These are phyloP conservation scores for Punica granatum DNA, from an alignment of 345 rosid species.

Conservation along the genomic window DNA sequence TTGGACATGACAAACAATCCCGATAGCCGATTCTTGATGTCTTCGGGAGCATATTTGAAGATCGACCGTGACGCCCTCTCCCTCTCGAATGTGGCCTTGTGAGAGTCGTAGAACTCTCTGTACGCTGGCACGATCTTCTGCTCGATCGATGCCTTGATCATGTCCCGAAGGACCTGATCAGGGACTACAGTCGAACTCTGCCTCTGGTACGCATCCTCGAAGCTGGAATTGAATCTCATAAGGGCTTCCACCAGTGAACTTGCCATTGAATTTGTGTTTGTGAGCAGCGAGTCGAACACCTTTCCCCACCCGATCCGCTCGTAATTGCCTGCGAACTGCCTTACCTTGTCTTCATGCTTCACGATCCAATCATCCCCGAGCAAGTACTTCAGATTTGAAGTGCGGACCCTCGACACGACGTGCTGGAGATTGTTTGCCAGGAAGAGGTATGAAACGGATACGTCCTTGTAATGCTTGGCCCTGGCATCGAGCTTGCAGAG, in stretches of 20 bases:
- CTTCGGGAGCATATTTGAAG: slow-evolving; percentile 11
- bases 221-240: slow-evolving; percentile 7
- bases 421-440: slow-evolving; percentile 20
- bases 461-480: slow-evolving; percentile 15
- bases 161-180: slow-evolving; percentile 13
- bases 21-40: slow-evolving; percentile 6
- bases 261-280: neutral
- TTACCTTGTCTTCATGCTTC: slow-evolving; percentile 16
- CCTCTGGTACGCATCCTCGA: slow-evolving; percentile 13
- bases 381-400: slow-evolving; percentile 11
- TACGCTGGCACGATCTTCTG: slow-evolving; percentile 9
- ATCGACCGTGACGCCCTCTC: neutral
- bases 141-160: slow-evolving; percentile 8
- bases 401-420: slow-evolving; percentile 4
- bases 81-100: slow-evolving; percentile 5
- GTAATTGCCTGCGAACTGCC: slow-evolving; percentile 12
- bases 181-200: slow-evolving; percentile 7
- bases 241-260: slow-evolving; percentile 4
- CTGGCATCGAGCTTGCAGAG: slow-evolving; percentile 18
- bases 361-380: slow-evolving; percentile 13
- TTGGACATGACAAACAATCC: slow-evolving; percentile 1
- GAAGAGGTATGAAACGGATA: slow-evolving; percentile 19
- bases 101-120: neutral
- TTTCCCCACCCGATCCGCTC: slow-evolving; percentile 15
- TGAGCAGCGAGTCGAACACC: slow-evolving; percentile 4